These are phyloP conservation scores for Auricularia heimuer DNA, from an alignment of 768 basidiomycete genomes.

Conservation along the genomic window DNA sequence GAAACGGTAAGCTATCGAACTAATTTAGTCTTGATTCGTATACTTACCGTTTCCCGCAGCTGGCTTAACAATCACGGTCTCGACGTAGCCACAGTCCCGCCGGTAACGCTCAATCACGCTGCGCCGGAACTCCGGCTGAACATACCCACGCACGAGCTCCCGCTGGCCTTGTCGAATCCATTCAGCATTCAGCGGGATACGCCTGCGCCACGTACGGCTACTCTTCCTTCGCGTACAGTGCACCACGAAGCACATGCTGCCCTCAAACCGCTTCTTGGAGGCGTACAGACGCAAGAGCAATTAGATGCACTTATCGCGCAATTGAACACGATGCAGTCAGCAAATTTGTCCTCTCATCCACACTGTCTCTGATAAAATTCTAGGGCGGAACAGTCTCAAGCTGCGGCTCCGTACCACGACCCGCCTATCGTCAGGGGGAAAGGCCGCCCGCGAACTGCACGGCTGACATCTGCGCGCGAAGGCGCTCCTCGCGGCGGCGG, in stretches of 20 bases:
- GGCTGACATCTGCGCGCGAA: no score
- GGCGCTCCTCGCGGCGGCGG: no score
- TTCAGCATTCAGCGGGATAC: background rate
- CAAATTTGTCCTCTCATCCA: no score
- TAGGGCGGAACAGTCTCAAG: no score
- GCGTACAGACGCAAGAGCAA: slow-evolving; percentile 20
- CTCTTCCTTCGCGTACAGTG: slow-evolving; percentile 16
- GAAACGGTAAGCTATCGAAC: slow-evolving; percentile 11
- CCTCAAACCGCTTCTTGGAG: slow-evolving; percentile 14
- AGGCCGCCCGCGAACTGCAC: no score
- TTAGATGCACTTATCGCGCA: slow-evolving; percentile 14
- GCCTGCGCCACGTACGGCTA: slow-evolving; percentile 14
- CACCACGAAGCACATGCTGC: slow-evolving; percentile 18
- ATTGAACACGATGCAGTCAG: no score
- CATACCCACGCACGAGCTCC: background rate
- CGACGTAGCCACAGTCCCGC: background rate
- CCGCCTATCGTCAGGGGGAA: no score
- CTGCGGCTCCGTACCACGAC: no score
- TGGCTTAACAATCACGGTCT: background rate
- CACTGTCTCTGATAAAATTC: no score
- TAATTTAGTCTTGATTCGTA: background rate
- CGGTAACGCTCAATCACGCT: background rate
- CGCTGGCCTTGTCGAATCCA: slow-evolving; percentile 4
- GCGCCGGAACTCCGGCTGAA: background rate
- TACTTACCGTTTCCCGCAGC: background rate